Conservation (phyloP, 2,329 filamentous ascomycete genomes). For the Aureobasidium sp. region DNA sequence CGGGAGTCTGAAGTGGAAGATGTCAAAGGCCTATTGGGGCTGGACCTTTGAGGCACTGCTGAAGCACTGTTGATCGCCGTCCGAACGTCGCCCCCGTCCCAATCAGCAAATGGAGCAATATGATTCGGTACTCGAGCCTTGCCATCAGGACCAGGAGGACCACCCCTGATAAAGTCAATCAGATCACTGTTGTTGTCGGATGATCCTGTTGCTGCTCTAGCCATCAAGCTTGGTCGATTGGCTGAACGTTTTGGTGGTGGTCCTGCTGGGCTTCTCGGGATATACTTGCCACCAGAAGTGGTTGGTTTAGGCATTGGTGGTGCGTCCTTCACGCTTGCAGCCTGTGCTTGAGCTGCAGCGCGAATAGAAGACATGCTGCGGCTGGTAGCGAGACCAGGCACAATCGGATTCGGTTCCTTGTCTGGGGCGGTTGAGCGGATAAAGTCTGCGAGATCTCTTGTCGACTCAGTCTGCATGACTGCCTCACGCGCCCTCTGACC, state of each 20-base stretch:
- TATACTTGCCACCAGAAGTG: slow-evolving; percentile 22
- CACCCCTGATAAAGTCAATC: slow-evolving; percentile 95
- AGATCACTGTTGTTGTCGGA: slow-evolving; percentile 78
- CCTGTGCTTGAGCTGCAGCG: slow-evolving; percentile 19
- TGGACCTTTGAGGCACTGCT: neutral
- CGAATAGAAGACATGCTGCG: slow-evolving; percentile 18
- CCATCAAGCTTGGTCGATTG: slow-evolving; percentile 20
- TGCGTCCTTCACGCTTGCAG: neutral
- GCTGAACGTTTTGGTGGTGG: neutral
- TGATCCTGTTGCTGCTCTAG: slow-evolving; percentile 67
- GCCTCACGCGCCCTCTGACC: slow-evolving; percentile 72
- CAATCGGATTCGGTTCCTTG: slow-evolving; percentile 28
- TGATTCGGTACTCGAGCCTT: slow-evolving; percentile 19
- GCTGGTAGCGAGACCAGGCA: slow-evolving; percentile 22
- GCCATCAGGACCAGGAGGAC: slow-evolving; percentile 65
- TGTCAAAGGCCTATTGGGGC: slow-evolving; percentile 15
- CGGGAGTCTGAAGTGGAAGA: slow-evolving; percentile 69
- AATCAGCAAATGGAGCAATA: slow-evolving; percentile 20
- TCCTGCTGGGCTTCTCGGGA: slow-evolving; percentile 11
- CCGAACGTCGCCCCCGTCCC: too few species aligned
- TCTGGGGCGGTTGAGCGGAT: slow-evolving; percentile 84
- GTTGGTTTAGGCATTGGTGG: slow-evolving; percentile 18
- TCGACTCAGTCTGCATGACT: slow-evolving; percentile 73
- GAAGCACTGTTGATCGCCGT: too few species aligned
- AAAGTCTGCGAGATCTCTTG: slow-evolving; percentile 88